Conservation (phyloP, 2,329 filamentous ascomycete genomes). For the Chaetomium strumarium region DNA sequence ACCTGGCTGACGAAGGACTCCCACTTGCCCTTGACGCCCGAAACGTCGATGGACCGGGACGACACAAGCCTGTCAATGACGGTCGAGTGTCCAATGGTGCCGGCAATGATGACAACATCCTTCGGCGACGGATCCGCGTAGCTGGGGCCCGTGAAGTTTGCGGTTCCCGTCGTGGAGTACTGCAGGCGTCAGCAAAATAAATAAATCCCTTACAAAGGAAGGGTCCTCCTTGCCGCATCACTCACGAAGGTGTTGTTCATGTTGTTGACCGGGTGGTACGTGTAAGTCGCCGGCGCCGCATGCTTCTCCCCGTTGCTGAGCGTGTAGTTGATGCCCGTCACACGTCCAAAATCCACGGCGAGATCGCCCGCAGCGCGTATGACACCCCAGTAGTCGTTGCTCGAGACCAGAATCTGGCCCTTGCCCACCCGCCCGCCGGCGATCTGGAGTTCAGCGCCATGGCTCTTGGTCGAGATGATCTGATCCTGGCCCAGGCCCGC, state of each 20-base stretch:
- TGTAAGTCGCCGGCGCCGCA: constrained; percentile 35
- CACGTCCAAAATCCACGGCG: constrained; percentile 62
- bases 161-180: constrained; percentile 38
- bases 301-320: constrained; percentile 43
- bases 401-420: constrained; percentile 50
- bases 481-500: constrained; percentile 39
- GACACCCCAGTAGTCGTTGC: constrained; percentile 61
- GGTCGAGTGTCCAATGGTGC: constrained; percentile 59
- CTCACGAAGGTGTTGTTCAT: constrained; percentile 44
- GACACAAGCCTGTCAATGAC: constrained; percentile 54
- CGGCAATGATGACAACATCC: constrained; percentile 59
- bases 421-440: constrained; percentile 32
- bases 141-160: constrained; percentile 40
- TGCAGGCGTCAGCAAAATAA: constrained; percentile 21
- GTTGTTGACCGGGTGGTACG: constrained; percentile 39
- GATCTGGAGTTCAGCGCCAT: constrained; percentile 30
- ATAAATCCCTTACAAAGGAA: background rate
- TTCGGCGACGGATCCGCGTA: constrained; percentile 37
- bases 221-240: background rate
- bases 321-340: constrained; percentile 60
- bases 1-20: constrained; percentile 60
- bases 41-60: constrained; percentile 51
- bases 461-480: constrained; percentile 37
- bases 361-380: constrained; percentile 62
- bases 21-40: constrained; percentile 56